These are phyloP conservation scores for Entoloma clypeatum DNA, from an alignment of 1,284 basidiomycete species.

Conservation along the genomic window DNA sequence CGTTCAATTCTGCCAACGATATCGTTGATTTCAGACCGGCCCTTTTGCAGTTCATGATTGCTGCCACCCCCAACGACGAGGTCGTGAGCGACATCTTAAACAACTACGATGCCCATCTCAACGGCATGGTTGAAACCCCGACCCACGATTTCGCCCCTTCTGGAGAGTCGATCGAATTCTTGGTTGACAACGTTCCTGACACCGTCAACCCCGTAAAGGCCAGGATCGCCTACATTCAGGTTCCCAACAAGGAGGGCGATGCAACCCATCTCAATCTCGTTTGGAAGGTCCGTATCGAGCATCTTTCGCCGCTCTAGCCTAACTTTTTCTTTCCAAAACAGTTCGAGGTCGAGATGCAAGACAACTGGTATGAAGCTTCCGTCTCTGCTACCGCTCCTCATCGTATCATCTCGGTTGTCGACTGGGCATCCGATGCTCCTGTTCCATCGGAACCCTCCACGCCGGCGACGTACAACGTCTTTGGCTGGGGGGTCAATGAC, in stretches of 20 bases:
- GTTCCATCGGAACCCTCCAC: conserved; percentile 41
- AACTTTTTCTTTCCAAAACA: conserved; percentile 24
- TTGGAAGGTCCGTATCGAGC: conserved; percentile 52
- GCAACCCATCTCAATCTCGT: conserved; percentile 59
- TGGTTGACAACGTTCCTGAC: conserved; percentile 62
- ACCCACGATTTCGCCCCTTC: conserved; percentile 49
- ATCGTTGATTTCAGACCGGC: conserved; percentile 48
- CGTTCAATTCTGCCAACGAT: conserved; percentile 25
- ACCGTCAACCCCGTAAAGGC: conserved; percentile 72
- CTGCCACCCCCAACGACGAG: conserved; percentile 58
- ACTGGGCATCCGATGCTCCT: conserved; percentile 77
- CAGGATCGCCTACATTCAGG: conserved; percentile 67
- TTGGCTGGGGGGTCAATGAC: conserved; percentile 73
- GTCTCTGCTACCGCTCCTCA: conserved; percentile 63
- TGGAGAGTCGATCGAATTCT: conserved; percentile 35
- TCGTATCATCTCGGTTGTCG: conserved; percentile 73
- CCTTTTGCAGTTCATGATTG: conserved; percentile 72
- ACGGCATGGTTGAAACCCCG: conserved; percentile 48
- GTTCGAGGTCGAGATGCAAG: conserved; percentile 84
- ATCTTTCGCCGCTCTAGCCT: conserved; percentile 1
- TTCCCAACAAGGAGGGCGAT: conserved; percentile 53
- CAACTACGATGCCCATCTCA: conserved; percentile 47
- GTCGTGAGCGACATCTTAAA: conserved; percentile 48
- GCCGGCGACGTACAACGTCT: conserved; percentile 64
- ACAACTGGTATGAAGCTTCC: conserved; percentile 82